Percentiles rank a stretch among this genome's conserved stretches.
These are phyloP conservation scores for Paramarasmius palmivorus DNA, from an alignment of 1,284 basidiomycete species.

Conservation along the genomic window DNA sequence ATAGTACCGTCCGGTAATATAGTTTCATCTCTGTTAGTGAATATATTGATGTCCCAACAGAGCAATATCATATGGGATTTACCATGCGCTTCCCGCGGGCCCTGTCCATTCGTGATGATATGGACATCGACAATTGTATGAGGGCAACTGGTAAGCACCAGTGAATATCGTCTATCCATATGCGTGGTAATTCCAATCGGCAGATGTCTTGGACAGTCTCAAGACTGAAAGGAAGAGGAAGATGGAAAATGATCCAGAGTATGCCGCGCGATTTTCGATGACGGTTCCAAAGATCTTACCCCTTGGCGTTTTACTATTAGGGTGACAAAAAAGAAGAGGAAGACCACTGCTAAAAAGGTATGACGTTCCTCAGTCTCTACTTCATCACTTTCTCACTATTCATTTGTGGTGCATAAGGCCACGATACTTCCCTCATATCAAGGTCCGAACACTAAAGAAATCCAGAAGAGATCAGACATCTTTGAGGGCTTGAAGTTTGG, in stretches of 20 bases:
- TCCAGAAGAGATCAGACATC: slow-evolving; percentile 60
- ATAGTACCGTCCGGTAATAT: slow-evolving; percentile 69
- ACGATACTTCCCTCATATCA: slow-evolving; percentile 65
- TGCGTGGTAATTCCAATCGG: slow-evolving; percentile 5
- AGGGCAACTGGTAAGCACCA: slow-evolving; percentile 54
- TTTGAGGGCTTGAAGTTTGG: slow-evolving; percentile 81
- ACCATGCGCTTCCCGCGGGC: slow-evolving; percentile 91
- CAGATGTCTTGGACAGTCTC: slow-evolving; percentile 53
- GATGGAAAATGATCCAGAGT: slow-evolving; percentile 61
- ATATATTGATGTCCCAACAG: slow-evolving; percentile 33
- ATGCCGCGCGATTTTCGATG: slow-evolving; percentile 18
- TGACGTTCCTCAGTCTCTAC: neutral
- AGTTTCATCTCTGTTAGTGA: neutral
- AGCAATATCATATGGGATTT: slow-evolving; percentile 71
- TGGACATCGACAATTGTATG: slow-evolving; percentile 68
- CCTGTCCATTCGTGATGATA: slow-evolving; percentile 75
- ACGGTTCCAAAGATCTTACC: neutral
- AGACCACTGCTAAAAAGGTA: slow-evolving; percentile 56
- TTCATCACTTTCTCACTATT: neutral
- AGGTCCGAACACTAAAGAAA: slow-evolving; percentile 59
- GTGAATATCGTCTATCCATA: neutral
- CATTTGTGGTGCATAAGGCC: slow-evolving; percentile 37
- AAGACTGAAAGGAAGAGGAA: slow-evolving; percentile 70
- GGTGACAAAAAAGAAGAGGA: slow-evolving; percentile 64
- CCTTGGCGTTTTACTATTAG: too few relatives aligned